Evolutionary conservation across 1,139 yeast species (phyloP), one percentile per base, ranked within the genome.

Genomic region (Pneumocystis sp.): DNA sequence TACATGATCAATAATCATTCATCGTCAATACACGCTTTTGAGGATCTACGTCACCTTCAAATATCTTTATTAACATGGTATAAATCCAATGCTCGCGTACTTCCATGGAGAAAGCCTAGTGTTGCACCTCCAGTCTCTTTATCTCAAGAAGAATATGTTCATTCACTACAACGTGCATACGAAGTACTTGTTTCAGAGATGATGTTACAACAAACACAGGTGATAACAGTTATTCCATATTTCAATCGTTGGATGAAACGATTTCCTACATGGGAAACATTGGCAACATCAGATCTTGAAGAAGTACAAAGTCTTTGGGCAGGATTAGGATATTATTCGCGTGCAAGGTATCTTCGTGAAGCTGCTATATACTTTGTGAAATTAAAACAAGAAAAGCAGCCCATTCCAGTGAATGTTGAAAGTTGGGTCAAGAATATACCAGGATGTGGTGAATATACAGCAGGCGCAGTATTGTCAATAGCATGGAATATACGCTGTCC

Each of bases 151-250:
- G 61, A 50, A 19, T 29, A 61, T 19, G 7, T 60, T 50, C 44
- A 61, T 61, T 42, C 45, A 15, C 62, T 63, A 19, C 65, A 66
- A 21, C 61, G 67, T 19, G 61, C 65, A n/a, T 66, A 66, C 21
- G 57, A 42, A n/a, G 64, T 65, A 21, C 61, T 66, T n/a, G 65
- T 66, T 3, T 66, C 68, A 2, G 68, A 66, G 35, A 66, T 64
- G 34, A 66, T 66, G 68, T 37, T 66, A 62, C 68, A 66, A 50
- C 68, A 66, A 57, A 66, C 68, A 29, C 68, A 64, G 19, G 68
- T 66, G 25, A 65, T 59, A 39, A 66, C 68, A 5, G 68, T 66
- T 39, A 65, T 65, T 34, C 64, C 63, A 4, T 66, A 66, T 45
- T 66, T 63, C 44, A 57, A 62, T 37, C 64, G 64, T 19, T 66